phyloP scores from a whole-genome alignment of 2,329 filamentous ascomycete species.

The Calonectria montana region DNA sequence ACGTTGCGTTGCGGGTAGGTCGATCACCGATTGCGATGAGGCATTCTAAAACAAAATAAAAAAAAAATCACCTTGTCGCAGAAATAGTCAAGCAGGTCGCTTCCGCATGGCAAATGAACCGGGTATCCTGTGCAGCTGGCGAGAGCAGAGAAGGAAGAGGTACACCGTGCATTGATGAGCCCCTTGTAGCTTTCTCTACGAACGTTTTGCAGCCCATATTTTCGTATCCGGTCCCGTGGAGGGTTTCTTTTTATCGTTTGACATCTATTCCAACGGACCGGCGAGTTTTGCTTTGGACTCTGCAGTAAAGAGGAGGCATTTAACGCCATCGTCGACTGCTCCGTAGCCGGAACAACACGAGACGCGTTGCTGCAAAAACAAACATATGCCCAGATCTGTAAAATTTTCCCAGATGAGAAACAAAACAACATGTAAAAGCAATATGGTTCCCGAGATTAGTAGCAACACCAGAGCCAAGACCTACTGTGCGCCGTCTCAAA shows the following conservation, averaged over 20 bases:
- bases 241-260: neutral
- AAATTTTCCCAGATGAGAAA: conserved; percentile 3
- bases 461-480: neutral
- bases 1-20: conserved; percentile 13
- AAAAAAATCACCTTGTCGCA: neutral
- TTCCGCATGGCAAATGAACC: conserved; percentile 11
- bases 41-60: neutral
- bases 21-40: conserved; percentile 1
- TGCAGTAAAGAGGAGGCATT: neutral
- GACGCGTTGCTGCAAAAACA: neutral
- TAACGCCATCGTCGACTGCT: neutral
- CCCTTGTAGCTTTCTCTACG: neutral
- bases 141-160: neutral
- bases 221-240: neutral
- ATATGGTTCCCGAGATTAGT: neutral
- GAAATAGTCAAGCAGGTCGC: neutral
- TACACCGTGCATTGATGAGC: conserved; percentile 26
- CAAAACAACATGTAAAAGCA: conserved; percentile 1
- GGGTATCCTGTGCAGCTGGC: neutral
- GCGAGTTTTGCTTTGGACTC: neutral
- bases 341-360: neutral
- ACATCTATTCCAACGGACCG: neutral
- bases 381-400: neutral
- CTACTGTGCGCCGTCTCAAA: conserved; percentile 3
- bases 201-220: neutral